Evolutionary conservation across 768 basidiomycete species (phyloP).

Genomic region (Phylloporus sp.): DNA sequence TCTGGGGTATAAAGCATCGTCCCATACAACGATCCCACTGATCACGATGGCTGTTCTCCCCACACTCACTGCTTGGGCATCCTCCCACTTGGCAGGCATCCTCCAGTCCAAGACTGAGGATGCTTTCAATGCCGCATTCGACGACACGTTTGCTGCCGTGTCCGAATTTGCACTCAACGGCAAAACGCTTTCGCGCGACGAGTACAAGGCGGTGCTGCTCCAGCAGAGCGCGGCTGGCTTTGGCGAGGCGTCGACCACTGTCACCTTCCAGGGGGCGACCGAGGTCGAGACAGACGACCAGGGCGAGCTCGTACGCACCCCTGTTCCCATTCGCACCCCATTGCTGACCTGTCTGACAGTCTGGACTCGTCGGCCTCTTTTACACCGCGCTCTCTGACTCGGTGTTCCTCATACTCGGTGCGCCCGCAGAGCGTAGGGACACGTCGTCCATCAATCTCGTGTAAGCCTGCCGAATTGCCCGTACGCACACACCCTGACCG

Average conservation of each 20-base stretch:
- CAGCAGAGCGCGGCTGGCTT: constrained; percentile 22
- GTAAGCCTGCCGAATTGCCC: constrained; percentile 22
- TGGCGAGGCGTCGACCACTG: constrained; percentile 12
- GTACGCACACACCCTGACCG: not conserved
- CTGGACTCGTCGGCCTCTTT: constrained; percentile 35
- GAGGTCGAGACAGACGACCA: constrained; percentile 24
- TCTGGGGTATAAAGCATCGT: constrained; percentile 10
- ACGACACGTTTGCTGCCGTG: constrained; percentile 37
- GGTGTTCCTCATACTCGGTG: constrained; percentile 32
- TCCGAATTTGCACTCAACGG: constrained; percentile 42
- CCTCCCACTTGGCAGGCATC: constrained; percentile 36
- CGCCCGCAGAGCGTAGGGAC: constrained; percentile 28
- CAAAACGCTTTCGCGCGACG: constrained; percentile 32
- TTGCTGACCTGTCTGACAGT: constrained; percentile 5
- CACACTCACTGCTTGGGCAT: constrained; percentile 40
- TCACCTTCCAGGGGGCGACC: constrained; percentile 25
- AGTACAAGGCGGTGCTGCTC: constrained; percentile 38
- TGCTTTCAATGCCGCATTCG: constrained; percentile 37
- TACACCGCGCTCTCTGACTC: constrained; percentile 35
- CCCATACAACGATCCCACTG: not conserved
- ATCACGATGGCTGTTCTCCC: constrained; percentile 35
- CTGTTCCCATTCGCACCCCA: too few species aligned
- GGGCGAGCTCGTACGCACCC: constrained; percentile 24
- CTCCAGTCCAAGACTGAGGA: constrained; percentile 35
- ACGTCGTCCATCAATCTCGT: constrained; percentile 38